A percentile compares a stretch with the other conserved stretches of the same genome.
phyloP scores from a whole-genome alignment of 2,329 filamentous ascomycete genomes.

The Helotiales sp. region DNA sequence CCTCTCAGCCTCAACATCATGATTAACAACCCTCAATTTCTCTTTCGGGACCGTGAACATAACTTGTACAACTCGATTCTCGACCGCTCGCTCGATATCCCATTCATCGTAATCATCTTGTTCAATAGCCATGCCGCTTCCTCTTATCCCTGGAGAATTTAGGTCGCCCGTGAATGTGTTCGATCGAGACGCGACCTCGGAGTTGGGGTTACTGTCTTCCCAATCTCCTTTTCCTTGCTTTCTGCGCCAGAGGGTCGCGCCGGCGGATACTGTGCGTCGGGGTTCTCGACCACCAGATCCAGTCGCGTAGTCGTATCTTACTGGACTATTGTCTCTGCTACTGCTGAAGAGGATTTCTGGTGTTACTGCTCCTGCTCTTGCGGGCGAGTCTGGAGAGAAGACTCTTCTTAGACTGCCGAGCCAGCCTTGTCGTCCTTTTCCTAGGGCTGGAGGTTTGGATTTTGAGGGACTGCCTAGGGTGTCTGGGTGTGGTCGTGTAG shows the following conservation, averaged over 20 bases:
- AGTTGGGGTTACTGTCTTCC: constrained; percentile 38
- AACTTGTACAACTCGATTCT: constrained; percentile 72
- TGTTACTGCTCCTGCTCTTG: constrained; percentile 6
- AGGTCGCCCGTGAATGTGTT: constrained; percentile 26
- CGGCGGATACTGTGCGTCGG: constrained; percentile 47
- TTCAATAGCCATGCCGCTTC: constrained; percentile 30
- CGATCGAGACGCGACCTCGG: constrained; percentile 3
- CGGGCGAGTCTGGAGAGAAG: constrained; percentile 17
- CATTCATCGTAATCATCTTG: constrained; percentile 54
- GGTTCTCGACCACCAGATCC: constrained; percentile 30
- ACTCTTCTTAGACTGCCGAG: constrained; percentile 60
- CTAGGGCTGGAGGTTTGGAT: constrained; percentile 42
- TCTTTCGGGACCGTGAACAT: constrained; percentile 95
- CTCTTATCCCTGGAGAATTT: background rate
- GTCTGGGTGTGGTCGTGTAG: constrained; percentile 14
- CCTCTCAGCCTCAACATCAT: constrained; percentile 53
- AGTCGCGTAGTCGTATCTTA: constrained; percentile 21
- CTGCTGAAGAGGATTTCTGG: background rate
- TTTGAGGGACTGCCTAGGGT: constrained; percentile 56
- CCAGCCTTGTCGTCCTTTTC: constrained; percentile 45
- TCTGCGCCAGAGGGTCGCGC: constrained; percentile 46
- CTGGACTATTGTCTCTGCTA: constrained; percentile 24
- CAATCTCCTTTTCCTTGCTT: constrained; percentile 54
- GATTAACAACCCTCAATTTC: constrained; percentile 86
- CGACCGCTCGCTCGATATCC: constrained; percentile 74